A percentile compares a stretch with the other conserved stretches of the same genome.
Evolutionary conservation across 495 filamentous ascomycete species (phyloP).

Genomic region (Aspergillus carlsbadensis): DNA sequence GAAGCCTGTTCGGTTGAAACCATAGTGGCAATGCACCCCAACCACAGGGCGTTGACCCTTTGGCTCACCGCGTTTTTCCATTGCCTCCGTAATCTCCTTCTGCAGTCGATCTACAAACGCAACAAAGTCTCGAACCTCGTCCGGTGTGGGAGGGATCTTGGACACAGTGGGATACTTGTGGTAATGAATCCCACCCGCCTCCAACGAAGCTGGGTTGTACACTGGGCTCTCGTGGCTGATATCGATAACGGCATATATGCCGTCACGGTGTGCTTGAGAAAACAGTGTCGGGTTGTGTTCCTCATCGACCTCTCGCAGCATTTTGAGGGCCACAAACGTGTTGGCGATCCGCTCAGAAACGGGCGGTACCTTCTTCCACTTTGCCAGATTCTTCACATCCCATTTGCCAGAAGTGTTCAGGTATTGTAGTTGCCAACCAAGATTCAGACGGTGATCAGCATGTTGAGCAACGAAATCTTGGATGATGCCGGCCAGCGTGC

Average conservation of each 20-base stretch:
- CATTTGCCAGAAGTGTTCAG: slow-evolving; percentile 88
- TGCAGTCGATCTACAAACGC: slow-evolving; percentile 70
- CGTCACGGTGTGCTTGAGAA: slow-evolving; percentile 60
- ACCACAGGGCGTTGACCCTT: slow-evolving; percentile 53
- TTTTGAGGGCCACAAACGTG: slow-evolving; percentile 84
- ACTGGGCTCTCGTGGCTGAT: slow-evolving; percentile 86
- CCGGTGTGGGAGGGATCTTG: slow-evolving; percentile 79
- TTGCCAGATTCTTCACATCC: slow-evolving; percentile 95
- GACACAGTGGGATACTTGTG: slow-evolving; percentile 88
- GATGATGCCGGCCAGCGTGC: slow-evolving; percentile 75
- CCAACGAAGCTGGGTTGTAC: slow-evolving; percentile 75
- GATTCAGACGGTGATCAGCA: slow-evolving; percentile 72
- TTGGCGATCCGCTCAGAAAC: slow-evolving; percentile 74
- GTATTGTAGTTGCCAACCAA: slow-evolving; percentile 88
- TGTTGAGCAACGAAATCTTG: slow-evolving; percentile 75
- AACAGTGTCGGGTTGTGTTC: slow-evolving; percentile 76
- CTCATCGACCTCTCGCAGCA: slow-evolving; percentile 81
- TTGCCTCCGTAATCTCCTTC: slow-evolving; percentile 38
- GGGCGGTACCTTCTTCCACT: slow-evolving; percentile 78
- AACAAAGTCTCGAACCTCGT: slow-evolving; percentile 77
- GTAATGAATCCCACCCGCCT: slow-evolving; percentile 71
- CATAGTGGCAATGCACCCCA: slow-evolving; percentile 94
- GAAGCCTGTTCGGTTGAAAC: slow-evolving; percentile 89
- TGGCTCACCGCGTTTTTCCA: slow-evolving; percentile 43
- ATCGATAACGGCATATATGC: slow-evolving; percentile 76